phyloP scores from a whole-genome alignment of 768 basidiomycete species.

The Psilocybe cyanescens region DNA sequence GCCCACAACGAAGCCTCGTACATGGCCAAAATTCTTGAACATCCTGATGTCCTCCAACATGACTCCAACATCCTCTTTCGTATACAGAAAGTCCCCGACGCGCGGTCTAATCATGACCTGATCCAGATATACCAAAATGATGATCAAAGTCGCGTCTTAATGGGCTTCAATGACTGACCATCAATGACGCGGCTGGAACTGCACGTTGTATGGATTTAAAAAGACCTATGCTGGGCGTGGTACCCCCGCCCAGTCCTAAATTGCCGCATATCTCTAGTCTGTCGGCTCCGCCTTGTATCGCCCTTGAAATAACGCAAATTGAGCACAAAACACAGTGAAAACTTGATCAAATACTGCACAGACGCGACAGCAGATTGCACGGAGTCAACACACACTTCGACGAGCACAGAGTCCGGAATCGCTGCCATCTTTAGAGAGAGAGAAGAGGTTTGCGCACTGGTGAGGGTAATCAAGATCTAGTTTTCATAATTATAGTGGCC shows the following conservation, averaged over 20 bases:
- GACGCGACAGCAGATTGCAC: constrained; percentile 30
- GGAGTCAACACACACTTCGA: constrained; percentile 32
- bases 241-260: constrained; percentile 76
- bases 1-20: constrained; percentile 72
- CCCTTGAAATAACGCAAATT: constrained; percentile 42
- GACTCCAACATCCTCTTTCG: constrained; percentile 63
- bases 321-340: not conserved
- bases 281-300: constrained; percentile 71
- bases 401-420: constrained; percentile 19
- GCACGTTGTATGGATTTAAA: constrained; percentile 57
- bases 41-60: constrained; percentile 75
- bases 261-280: constrained; percentile 80
- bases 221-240: constrained; percentile 81
- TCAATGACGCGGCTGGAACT: constrained; percentile 55
- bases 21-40: constrained; percentile 55
- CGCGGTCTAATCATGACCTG: constrained; percentile 85
- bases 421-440: not conserved
- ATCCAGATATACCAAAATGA: not conserved
- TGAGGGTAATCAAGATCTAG: not conserved
- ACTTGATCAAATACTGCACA: constrained; percentile 3
- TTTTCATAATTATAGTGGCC: not conserved
- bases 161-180: constrained; percentile 48
- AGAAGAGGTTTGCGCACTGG: not conserved
- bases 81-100: constrained; percentile 79
- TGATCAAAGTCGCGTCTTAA: not conserved